A percentile compares a stretch with the other conserved stretches of the same genome.
phyloP scores from a whole-genome alignment of 371 early-diverging fungal species.

The Mucor piriformis region DNA sequence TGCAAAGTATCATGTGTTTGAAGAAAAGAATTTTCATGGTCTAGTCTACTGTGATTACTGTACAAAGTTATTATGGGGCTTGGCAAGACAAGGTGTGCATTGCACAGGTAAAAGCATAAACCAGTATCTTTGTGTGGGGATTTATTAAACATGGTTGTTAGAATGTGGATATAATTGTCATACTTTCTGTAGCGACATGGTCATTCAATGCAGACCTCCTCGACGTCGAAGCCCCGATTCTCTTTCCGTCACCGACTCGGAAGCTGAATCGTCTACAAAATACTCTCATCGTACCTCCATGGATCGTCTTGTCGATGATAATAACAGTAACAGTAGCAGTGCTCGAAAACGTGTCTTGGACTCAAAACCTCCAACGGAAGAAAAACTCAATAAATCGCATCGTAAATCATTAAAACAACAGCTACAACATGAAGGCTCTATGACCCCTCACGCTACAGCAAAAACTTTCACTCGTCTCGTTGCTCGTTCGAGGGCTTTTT shows the following conservation, averaged over 20 bases:
- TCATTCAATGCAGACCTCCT: slow-evolving; percentile 39
- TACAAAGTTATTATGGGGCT: slow-evolving; percentile 60
- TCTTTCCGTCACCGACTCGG: slow-evolving; percentile 49
- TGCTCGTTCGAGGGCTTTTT: slow-evolving; percentile 41
- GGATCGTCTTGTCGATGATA: slow-evolving; percentile 7
- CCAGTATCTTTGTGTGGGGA: too few relatives aligned
- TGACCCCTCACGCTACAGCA: slow-evolving; percentile 46
- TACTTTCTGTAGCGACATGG: slow-evolving; percentile 38
- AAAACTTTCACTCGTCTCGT: slow-evolving; percentile 46
- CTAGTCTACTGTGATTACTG: slow-evolving; percentile 66
- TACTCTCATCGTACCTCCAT: slow-evolving; percentile 19
- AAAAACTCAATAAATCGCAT: slow-evolving; percentile 14
- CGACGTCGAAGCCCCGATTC: slow-evolving; percentile 41
- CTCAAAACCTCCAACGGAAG: slow-evolving; percentile 21
- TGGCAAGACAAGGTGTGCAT: slow-evolving; percentile 58
- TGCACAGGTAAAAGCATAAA: slow-evolving; percentile 50
- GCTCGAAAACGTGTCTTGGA: slow-evolving; percentile 18
- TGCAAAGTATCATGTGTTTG: slow-evolving; percentile 47
- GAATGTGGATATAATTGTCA: slow-evolving; percentile 49
- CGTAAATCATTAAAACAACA: slow-evolving; percentile 29
- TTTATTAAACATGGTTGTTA: not conserved
- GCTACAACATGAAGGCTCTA: slow-evolving; percentile 7
- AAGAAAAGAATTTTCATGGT: slow-evolving; percentile 51
- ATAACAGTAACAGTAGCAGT: slow-evolving; percentile 1
- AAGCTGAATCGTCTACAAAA: slow-evolving; percentile 46